phyloP scores from a whole-genome alignment of 208 protist species.

The Trichomonas vaginalis region DNA sequence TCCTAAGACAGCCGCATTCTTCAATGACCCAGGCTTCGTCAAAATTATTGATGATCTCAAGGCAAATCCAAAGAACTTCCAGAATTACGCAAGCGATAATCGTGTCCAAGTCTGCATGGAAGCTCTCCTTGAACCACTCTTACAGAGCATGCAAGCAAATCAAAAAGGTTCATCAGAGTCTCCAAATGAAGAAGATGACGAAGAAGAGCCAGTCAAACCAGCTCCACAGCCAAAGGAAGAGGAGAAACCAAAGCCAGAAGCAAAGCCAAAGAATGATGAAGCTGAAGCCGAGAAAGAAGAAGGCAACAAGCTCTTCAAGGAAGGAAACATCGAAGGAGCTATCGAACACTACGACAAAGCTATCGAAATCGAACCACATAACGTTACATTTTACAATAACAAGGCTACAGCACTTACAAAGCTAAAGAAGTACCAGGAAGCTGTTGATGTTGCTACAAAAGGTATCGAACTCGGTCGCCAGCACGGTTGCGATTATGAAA shows the following conservation, averaged over 20 bases:
- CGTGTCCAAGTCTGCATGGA: neutral
- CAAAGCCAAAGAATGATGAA: neutral
- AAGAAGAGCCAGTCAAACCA: neutral
- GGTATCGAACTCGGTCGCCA: neutral
- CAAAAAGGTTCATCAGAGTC: neutral
- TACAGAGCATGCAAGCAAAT: neutral
- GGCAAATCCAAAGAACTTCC: neutral
- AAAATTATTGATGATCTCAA: neutral
- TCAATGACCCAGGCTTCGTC: neutral
- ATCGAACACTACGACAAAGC: neutral
- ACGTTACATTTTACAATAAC: slow-evolving; percentile 18
- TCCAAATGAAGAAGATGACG: neutral
- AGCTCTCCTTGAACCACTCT: neutral
- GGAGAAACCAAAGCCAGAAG: neutral
- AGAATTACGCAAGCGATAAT: neutral
- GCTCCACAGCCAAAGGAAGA: too few relatives aligned
- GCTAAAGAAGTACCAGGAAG: neutral
- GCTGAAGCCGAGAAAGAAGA: slow-evolving; percentile 16
- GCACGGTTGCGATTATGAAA: neutral
- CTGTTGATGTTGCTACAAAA: neutral
- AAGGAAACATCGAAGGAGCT: slow-evolving; percentile 13
- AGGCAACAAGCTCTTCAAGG: slow-evolving; percentile 9
- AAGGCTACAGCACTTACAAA: neutral
- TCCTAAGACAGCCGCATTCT: neutral
- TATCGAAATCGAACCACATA: neutral